Evolutionary conservation across 306 rosid genomes (phyloP).

Genomic region (Ormosia semicastrata): DNA sequence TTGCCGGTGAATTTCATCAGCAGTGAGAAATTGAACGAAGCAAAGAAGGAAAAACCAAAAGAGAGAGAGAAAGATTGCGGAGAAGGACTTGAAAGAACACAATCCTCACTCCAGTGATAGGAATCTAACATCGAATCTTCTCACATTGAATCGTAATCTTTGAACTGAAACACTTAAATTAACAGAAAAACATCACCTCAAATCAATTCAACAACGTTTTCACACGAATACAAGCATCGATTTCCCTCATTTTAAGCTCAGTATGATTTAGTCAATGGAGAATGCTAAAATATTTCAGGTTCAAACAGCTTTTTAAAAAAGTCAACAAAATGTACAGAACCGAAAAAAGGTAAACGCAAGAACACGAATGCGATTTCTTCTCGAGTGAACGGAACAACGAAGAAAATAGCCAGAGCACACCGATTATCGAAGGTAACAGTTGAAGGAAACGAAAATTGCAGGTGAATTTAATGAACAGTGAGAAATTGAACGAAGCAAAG

Average conservation of each 20-base stretch:
- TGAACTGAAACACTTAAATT: not conserved
- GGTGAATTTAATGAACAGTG: not conserved
- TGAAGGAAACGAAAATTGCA: not conserved
- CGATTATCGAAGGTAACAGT: not conserved
- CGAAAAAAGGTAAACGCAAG: not conserved
- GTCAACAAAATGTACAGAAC: conserved; percentile 27
- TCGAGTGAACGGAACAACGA: not conserved
- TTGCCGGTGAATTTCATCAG: not conserved
- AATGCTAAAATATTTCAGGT: conserved; percentile 21
- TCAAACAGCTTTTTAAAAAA: not conserved
- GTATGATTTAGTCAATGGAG: conserved; percentile 19
- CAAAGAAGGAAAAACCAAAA: not conserved
- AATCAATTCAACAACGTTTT: not conserved
- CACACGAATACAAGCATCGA: not conserved
- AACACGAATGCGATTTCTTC: not conserved
- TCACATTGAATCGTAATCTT: not conserved
- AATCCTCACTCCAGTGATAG: not conserved
- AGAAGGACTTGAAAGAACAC: not conserved
- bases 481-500: not conserved
- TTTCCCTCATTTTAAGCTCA: not conserved
- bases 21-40: not conserved
- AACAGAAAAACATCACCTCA: not conserved
- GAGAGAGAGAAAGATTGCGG: not conserved
- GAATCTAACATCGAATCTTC: not conserved
- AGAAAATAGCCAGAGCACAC: not conserved